Evolutionary conservation across 805 yeast genomes (phyloP).

Genomic region (Candida sonorensis): DNA sequence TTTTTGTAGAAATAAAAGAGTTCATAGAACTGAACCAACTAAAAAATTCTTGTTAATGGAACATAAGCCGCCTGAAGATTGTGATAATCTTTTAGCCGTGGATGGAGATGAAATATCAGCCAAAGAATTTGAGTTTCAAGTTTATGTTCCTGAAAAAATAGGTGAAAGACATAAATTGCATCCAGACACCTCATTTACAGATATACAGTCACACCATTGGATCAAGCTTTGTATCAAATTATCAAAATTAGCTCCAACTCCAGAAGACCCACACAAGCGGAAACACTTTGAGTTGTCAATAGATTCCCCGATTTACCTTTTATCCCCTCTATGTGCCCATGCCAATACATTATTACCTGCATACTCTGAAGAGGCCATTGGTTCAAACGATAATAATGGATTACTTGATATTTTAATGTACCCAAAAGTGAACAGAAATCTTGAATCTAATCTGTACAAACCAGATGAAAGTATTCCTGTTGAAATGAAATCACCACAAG

Average conservation of each 20-base stretch:
- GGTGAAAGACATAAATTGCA: slow-evolving; percentile 54
- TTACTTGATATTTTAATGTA: slow-evolving; percentile 23
- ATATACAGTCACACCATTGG: slow-evolving; percentile 93
- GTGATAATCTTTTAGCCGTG: slow-evolving; percentile 39
- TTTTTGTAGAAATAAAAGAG: slow-evolving; percentile 76
- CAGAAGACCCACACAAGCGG: slow-evolving; percentile 42
- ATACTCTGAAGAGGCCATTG: slow-evolving; percentile 33
- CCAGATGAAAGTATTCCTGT: slow-evolving; percentile 40
- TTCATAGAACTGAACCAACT: slow-evolving; percentile 88
- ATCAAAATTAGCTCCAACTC: slow-evolving; percentile 54
- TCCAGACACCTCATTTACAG: slow-evolving; percentile 77
- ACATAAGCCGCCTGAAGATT: slow-evolving; percentile 55
- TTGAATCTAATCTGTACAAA: slow-evolving; percentile 45
- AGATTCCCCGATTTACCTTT: slow-evolving; percentile 86
- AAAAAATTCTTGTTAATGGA: slow-evolving; percentile 76
- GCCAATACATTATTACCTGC: slow-evolving; percentile 75
- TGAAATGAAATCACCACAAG: slow-evolving; percentile 56
- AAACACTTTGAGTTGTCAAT: slow-evolving; percentile 93
- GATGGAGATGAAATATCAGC: slow-evolving; percentile 51
- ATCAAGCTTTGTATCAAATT: slow-evolving; percentile 80
- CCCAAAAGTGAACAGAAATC: slow-evolving; percentile 18
- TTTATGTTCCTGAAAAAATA: slow-evolving; percentile 71
- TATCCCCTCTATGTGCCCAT: slow-evolving; percentile 73
- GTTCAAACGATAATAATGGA: slow-evolving; percentile 4
- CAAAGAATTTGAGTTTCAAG: slow-evolving; percentile 77